Evolutionary conservation across 192 early-diverging fungal genomes (phyloP), one percentile per base, ranked within the genome.

Genomic region (Kappamyces sp.): DNA sequence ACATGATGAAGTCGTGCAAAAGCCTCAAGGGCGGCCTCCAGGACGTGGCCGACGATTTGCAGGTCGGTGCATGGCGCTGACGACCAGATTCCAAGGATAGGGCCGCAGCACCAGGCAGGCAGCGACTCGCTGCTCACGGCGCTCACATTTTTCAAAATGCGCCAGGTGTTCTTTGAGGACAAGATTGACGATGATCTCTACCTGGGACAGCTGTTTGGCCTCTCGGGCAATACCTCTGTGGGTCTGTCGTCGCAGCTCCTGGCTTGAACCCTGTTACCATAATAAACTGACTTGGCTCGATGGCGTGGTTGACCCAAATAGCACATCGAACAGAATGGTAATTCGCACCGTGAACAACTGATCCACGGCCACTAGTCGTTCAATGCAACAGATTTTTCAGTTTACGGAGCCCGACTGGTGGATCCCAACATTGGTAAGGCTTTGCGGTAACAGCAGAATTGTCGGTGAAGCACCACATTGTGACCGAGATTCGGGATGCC

Each of bases 101-200:
- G 97, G 10, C 87, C 93, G 35, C 97, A 97, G 73, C 97, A 99
- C 70, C 97, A 99, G 69, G 97, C 97, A 32, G 97, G 97, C 12
- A 94, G 92, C 65, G 97, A 99, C 62, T 91, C 89, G 62, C 70
- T 99, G 50, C 70, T 99, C 63, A 99, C 97, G 2, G 85, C 85
- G n/a, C 87, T 90, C 58, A 91, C 92, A n/a, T 99, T 97, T 66
- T 99, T 99, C 74, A 91, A 93, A 66, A 91, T 99, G 90, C 84
- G 92, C 41, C 86, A 94, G 75, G 88, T 88, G 60, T 96, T 88
- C 70, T 97, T 99, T 79, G 93, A 97, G 66, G 90, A 94, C 72
- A 75, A 76, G 32, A 91, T 99, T 58, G 96, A 97, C 67, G 96
- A 99, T 66, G 72, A 79, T 32, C 93, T 92, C 71, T 97, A 90